phyloP scores from a whole-genome alignment of 345 rosid genomes.

The Camelina laxa region DNA sequence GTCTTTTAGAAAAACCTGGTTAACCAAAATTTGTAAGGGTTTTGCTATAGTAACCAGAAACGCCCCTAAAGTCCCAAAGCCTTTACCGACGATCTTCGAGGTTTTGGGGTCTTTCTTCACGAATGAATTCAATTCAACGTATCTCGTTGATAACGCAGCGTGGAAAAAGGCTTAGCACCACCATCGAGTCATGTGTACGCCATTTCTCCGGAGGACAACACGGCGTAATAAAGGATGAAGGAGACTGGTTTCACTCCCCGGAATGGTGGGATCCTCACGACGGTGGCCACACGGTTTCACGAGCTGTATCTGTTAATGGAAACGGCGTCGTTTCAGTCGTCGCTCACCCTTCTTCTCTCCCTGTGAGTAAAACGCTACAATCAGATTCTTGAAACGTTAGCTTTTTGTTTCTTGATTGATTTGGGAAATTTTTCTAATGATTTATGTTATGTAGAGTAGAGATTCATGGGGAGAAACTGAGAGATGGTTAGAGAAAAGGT shows the following conservation, averaged over 20 bases:
- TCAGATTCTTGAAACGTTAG: not conserved
- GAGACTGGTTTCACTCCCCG: constrained; percentile 79
- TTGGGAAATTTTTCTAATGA: not conserved
- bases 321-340: constrained; percentile 85
- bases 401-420: not conserved
- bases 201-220: constrained; percentile 52
- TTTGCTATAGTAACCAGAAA: constrained; percentile 38
- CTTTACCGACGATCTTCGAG: constrained; percentile 2
- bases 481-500: constrained; percentile 77
- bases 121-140: constrained; percentile 31
- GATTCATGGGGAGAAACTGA: constrained; percentile 71
- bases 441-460: constrained; percentile 51
- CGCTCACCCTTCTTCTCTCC: constrained; percentile 74
- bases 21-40: not conserved
- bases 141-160: constrained; percentile 9
- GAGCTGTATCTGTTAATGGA: constrained; percentile 59
- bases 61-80: constrained; percentile 33
- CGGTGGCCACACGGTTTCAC: constrained; percentile 55
- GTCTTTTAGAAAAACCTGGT: no score
- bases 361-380: constrained; percentile 54
- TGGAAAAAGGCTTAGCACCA: constrained; percentile 16
- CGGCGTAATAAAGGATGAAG: constrained; percentile 64
- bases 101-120: not conserved
- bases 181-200: constrained; percentile 45
- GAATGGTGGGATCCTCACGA: constrained; percentile 85